Conservation (phyloP, 2,329 filamentous ascomycete species). For the Ceratocystis ficicola region DNA sequence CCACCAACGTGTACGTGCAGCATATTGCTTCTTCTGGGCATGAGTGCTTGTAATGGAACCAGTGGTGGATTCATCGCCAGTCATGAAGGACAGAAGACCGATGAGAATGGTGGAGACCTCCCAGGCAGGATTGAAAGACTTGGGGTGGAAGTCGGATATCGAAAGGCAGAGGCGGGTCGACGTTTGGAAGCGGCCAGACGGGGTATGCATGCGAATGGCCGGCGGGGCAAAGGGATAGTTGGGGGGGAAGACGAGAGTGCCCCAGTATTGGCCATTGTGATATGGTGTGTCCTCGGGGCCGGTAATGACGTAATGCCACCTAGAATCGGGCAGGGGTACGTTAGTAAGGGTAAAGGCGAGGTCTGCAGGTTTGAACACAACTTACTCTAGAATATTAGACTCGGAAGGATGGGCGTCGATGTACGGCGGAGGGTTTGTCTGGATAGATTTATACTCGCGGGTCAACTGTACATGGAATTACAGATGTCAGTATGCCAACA, state of each 20-base stretch:
- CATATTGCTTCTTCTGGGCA: slow-evolving; percentile 64
- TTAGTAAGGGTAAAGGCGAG: slow-evolving; percentile 19
- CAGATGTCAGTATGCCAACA: not conserved
- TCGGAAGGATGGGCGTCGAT: slow-evolving; percentile 84
- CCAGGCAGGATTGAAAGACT: slow-evolving; percentile 97
- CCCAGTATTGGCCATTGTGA: slow-evolving; percentile 93
- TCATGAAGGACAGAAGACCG: slow-evolving; percentile 94
- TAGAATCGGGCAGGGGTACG: slow-evolving; percentile 28
- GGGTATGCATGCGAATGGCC: slow-evolving; percentile 97
- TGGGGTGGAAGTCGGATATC: slow-evolving; percentile 95
- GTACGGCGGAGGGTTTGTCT: slow-evolving; percentile 71
- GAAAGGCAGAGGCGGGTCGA: slow-evolving; percentile 85
- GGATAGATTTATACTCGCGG: slow-evolving; percentile 50
- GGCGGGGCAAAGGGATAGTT: slow-evolving; percentile 97
- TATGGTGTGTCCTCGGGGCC: slow-evolving; percentile 92
- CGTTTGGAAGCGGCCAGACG: slow-evolving; percentile 86
- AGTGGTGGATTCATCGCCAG: slow-evolving; percentile 95
- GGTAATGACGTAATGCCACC: slow-evolving; percentile 92
- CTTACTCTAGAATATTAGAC: slow-evolving; percentile 77
- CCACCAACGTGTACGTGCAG: slow-evolving; percentile 79
- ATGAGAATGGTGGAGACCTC: slow-evolving; percentile 94
- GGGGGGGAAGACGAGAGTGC: slow-evolving; percentile 83
- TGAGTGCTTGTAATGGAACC: slow-evolving; percentile 70
- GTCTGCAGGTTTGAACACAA: slow-evolving; percentile 21
- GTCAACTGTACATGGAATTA: slow-evolving; percentile 36